Base-by-base conservation (phyloP, 2,329 filamentous ascomycete species). In the Aspergillus candidus region DNA sequence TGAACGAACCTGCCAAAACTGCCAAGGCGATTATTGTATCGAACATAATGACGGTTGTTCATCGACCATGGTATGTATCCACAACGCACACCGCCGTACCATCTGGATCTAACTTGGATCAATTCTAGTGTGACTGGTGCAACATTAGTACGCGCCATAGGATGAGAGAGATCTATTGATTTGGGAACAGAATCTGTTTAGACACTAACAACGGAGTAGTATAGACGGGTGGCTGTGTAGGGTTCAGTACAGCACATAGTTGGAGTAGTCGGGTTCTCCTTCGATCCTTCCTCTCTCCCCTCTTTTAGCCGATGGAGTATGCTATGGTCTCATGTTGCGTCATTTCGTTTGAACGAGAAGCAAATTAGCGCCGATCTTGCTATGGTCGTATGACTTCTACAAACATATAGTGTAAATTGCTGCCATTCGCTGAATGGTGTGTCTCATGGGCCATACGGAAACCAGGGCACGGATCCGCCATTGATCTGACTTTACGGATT, bases 21-120 rank as follows among this genome's bases (percentile, higher is more conserved):
- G 90, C 65, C 77, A 77, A 34, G 84, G 85, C 43, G 86, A 86
- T 41, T 95, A 94, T 63, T 96, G 90, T 64, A 76, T 84, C 48
- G 76, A 84, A 44, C 88, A 94, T 61, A 89, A 94, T 54, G 86
- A 89, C 53, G 86, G 87, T 12, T 91, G 85, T 33, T 86, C 83
- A 11, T 68, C 74, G n/a, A 82, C 75, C 59, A 71, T 67, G 56
- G 70, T 72, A 64, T 41, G 62, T 44, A 40, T 13, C 27, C 33
- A 35, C 4, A 29, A 13, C 11, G 14, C 29, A 7, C 32, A 17
- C 33, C 11, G 15, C 7, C 8, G 27, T 30, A 18, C 31, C 40
- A 29, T 38, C 32, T 11, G 30, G 14, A 18, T 14, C 40, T 46
- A 44, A 50, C 35, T 31, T 14, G 39, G 13, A 37, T 15, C 47